Evolutionary conservation across 2,329 filamentous ascomycete genomes (phyloP).

Genomic region (Xylaria sp.): DNA sequence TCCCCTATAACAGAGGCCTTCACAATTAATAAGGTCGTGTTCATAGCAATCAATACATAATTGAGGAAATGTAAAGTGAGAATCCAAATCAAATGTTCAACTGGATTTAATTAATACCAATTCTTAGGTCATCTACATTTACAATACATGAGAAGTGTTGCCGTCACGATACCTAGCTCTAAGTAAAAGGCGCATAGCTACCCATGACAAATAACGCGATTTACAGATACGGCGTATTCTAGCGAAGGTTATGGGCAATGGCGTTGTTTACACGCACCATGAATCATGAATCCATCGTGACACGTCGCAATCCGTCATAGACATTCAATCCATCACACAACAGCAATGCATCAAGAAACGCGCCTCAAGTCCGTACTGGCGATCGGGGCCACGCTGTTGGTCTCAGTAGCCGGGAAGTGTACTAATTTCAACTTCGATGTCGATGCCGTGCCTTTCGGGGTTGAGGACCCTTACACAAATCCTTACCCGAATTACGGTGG

Average conservation of each 20-base stretch:
- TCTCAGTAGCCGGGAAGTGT: slow-evolving; percentile 12
- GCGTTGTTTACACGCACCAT: slow-evolving; percentile 5
- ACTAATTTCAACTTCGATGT: slow-evolving; percentile 17
- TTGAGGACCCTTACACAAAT: slow-evolving; percentile 1
- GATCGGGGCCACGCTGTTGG: slow-evolving; percentile 6
- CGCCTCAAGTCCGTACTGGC: slow-evolving; percentile 8
- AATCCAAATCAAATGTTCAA: too few relatives aligned
- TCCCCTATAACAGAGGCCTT: too few relatives aligned
- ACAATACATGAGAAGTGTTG: too few relatives aligned
- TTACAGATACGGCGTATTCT: slow-evolving; percentile 9
- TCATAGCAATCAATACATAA: too few relatives aligned
- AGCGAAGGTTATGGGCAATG: slow-evolving; percentile 3
- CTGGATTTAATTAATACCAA: too few relatives aligned
- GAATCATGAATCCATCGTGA: slow-evolving; percentile 1
- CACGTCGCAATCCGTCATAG: slow-evolving; percentile 1
- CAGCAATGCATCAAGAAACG: not conserved
- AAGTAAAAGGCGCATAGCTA: too few relatives aligned
- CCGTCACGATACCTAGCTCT: too few relatives aligned
- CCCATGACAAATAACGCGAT: slow-evolving; percentile 2
- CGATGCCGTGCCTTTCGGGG: slow-evolving; percentile 2
- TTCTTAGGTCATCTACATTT: too few relatives aligned
- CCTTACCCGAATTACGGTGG: slow-evolving; percentile 4
- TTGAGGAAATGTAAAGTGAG: too few relatives aligned
- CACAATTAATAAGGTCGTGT: too few relatives aligned
- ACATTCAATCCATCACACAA: slow-evolving; percentile 3